Evolutionary conservation across 31 red algal species (phyloP).

Genomic region (Asparagopsis taxiformis): DNA sequence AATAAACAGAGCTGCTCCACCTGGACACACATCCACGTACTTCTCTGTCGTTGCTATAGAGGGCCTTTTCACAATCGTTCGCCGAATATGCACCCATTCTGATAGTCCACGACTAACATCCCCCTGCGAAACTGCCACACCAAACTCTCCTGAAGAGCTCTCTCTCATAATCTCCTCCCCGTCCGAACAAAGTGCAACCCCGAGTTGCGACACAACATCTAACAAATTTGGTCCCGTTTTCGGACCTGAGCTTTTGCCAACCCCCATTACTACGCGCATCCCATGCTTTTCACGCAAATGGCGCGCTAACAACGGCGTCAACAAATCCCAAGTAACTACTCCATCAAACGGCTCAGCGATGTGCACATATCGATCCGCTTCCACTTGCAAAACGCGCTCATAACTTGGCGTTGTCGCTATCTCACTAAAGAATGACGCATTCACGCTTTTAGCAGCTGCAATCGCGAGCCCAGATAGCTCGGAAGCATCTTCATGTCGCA

Average conservation of each 20-base stretch:
- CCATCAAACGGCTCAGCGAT: constrained; percentile 95
- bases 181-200: constrained; percentile 4
- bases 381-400: too few relatives aligned
- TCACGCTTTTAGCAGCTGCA: constrained; percentile 14
- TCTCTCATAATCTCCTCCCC: constrained; percentile 1
- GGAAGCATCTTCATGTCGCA: constrained; percentile 72
- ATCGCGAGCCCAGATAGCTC: constrained; percentile 76
- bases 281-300: constrained; percentile 42
- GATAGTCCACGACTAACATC: constrained; percentile 19
- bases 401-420: too few relatives aligned
- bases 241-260: constrained; percentile 69
- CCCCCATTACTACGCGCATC: constrained; percentile 50
- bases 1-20: constrained; percentile 39
- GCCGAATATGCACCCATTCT: constrained; percentile 52
- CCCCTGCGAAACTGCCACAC: constrained; percentile 37
- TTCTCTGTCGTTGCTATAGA: constrained; percentile 76
- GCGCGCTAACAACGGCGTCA: constrained; percentile 68
- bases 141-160: constrained; percentile 5
- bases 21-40: constrained; percentile 42
- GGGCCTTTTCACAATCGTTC: constrained; percentile 74
- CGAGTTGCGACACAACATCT: constrained; percentile 24
- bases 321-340: constrained; percentile 39
- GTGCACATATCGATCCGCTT: constrained; percentile 21
- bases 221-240: constrained; percentile 85
- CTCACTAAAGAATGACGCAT: neutral